Base-by-base conservation (phyloP, 2,329 filamentous ascomycete species). In the Xylariales sp. region DNA sequence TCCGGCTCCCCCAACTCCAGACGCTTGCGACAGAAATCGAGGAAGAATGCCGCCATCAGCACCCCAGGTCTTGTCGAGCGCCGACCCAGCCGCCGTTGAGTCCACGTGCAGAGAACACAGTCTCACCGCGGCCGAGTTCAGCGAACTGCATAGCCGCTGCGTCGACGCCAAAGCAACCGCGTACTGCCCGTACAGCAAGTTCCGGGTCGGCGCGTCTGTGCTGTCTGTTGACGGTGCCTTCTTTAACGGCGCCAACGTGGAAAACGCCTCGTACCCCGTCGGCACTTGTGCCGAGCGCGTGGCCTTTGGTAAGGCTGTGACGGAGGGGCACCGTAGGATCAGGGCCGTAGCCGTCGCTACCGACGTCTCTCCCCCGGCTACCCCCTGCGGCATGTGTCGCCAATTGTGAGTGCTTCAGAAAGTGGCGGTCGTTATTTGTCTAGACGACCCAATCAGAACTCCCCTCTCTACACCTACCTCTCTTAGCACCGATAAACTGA, bases 211-310 rank as follows among this genome's bases (percentile, higher is more conserved):
- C 70, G 91, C 92, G 57, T 90, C 92, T 41, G 81, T 98, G 68
- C 89, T 98, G 69, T 78, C 78, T 45, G 76, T 80, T 10, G 80
- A 84, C 36, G 87, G 85, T 2, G 71, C 74, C 59, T 88, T 85
- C 73, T 85, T 94, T 65, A 83, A 86, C 53, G 96, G 96, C 62
- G 94, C 93, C 70, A 97, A 97, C 78, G 89, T 98, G 69, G 96
- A 99, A 82, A 97, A 98, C 78, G 94, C 93, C 1, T 85, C 91
- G 34, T 98, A 97, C 78, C 95, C 96, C 0, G 94, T 97, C 5
- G 93, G 93, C n/a, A 97, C 93, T 2, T 98, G 96, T 80, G 96
- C 96, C 14, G 96, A 99, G 85, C 86, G 95, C 66, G 93, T 95
- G n/a, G 94, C 93, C 1, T 85, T 98, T 72, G 92, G 89, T 7